phyloP scores from a whole-genome alignment of 2,329 filamentous ascomycete genomes.

The Endoconidiophora polonica region DNA sequence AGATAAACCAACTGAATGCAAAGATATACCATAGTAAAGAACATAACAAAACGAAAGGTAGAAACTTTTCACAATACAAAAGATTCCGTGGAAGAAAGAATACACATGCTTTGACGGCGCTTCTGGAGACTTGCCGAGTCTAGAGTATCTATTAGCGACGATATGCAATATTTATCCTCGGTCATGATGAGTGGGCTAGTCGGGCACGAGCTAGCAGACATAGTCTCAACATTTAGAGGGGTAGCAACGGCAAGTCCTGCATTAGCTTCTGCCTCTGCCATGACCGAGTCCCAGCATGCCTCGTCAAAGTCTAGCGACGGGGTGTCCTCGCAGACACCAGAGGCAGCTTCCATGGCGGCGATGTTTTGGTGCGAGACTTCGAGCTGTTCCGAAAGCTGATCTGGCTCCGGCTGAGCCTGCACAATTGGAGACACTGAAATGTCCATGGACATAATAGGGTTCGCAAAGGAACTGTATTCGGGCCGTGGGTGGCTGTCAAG shows the following conservation, averaged over 20 bases:
- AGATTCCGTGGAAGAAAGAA: constrained; percentile 1
- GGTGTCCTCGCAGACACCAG: not conserved
- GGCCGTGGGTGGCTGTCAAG: too few species aligned
- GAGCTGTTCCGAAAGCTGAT: not conserved
- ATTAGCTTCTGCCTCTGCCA: not conserved
- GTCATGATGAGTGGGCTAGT: constrained; percentile 6
- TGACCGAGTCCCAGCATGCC: constrained; percentile 3
- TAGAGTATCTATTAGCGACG: not conserved
- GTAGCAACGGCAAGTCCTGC: not conserved
- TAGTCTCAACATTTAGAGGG: not conserved
- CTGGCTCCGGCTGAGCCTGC: too few species aligned
- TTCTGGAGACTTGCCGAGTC: not conserved
- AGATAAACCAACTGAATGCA: too few species aligned
- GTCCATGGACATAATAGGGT: too few species aligned
- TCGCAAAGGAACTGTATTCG: too few species aligned
- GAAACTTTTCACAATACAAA: not conserved
- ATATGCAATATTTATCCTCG: not conserved
- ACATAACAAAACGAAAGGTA: not conserved
- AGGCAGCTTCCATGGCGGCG: not conserved
- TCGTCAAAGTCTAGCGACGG: constrained; percentile 8
- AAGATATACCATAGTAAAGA: too few species aligned
- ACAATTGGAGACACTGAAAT: too few species aligned
- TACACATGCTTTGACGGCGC: constrained; percentile 10
- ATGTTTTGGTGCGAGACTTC: constrained; percentile 1
- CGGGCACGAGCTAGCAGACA: constrained; percentile 8